Base-by-base conservation (phyloP, 2,329 filamentous ascomycete species). In the Colletotrichum sp. region DNA sequence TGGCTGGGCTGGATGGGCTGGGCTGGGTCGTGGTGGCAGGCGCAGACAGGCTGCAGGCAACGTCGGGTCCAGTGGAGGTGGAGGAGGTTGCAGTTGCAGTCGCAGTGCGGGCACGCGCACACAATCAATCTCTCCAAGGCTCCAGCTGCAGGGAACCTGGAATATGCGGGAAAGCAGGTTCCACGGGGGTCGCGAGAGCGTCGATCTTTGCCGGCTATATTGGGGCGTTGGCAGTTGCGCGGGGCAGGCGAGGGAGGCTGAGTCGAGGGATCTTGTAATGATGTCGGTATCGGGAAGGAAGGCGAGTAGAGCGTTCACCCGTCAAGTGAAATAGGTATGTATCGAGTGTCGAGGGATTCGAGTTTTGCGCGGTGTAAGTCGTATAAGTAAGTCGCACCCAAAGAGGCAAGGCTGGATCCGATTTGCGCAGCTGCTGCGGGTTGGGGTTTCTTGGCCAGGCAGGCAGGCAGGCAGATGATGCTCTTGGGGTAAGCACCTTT, bases 21-120 rank as follows among this genome's bases (percentile, higher is more conserved):
- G 62, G 72, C 70, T 74, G 72, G 56, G 55, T 30, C 25, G 55
- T 6, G 39, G 73, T 68, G 70, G 56, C 55, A 68, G 70, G 70
- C 22, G 71, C 34, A 72, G 43, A 22, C 43, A 48, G 43, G 43
- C 43, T 48, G 43, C 43, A 48, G 43, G 43, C 43, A 48, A 48
- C 18, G 43, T 48, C 43, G 18, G 43, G 43, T 43, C 39, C 39
- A 43, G 18, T 48, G n/a, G 43, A 48, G 70, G 32, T 30, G 58
- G 56, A 39, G 30, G 60, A 43, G 36, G 48, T 36, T 13, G 48
- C 48, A 39, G 56, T 18, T 36, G 34, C 34, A 39, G 48, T 48
- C 13, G 48, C 48, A 39, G 56, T 15, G 66, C 58, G 25, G 56
- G 25, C 60, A 62, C 60, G 32, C 60, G 30, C 30, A 22, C 13